Conservation (phyloP, 305 asterid genomes). For the Lippia alba region DNA sequence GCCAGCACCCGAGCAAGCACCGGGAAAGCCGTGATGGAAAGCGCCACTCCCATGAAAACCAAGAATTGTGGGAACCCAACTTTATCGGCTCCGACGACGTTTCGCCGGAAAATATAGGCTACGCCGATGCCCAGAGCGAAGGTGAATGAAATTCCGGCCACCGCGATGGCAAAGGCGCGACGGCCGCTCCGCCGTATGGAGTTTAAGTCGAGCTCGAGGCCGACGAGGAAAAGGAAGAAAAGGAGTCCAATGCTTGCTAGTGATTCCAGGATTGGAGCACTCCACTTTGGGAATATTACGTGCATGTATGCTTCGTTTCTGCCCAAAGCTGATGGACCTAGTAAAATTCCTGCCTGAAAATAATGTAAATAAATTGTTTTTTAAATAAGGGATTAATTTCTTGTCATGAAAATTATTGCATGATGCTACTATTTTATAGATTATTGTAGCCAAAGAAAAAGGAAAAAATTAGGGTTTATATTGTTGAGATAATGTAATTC, state of each 20-base stretch:
- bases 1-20: slow-evolving; percentile 59
- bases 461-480: no score
- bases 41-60: slow-evolving; percentile 60
- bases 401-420: no score
- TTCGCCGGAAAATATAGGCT: slow-evolving; percentile 38
- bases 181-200: slow-evolving; percentile 49
- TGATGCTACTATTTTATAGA: no score
- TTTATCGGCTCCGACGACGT: slow-evolving; percentile 42
- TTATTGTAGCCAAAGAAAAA: no score
- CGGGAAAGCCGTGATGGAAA: slow-evolving; percentile 64
- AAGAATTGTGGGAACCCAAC: slow-evolving; percentile 41
- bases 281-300: slow-evolving; percentile 48
- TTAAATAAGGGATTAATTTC: no score
- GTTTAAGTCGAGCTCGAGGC: slow-evolving; percentile 51
- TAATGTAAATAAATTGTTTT: background rate
- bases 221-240: slow-evolving; percentile 62
- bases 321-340: slow-evolving; percentile 55
- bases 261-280: slow-evolving; percentile 46
- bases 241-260: slow-evolving; percentile 52
- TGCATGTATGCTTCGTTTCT: slow-evolving; percentile 41
- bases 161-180: slow-evolving; percentile 49
- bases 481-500: no score
- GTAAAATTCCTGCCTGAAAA: slow-evolving; percentile 49
- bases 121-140: slow-evolving; percentile 48
- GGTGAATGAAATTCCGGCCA: slow-evolving; percentile 49